phyloP scores from a whole-genome alignment of 352 stramenopile genomes.

The Phytopythium kandeliae region DNA sequence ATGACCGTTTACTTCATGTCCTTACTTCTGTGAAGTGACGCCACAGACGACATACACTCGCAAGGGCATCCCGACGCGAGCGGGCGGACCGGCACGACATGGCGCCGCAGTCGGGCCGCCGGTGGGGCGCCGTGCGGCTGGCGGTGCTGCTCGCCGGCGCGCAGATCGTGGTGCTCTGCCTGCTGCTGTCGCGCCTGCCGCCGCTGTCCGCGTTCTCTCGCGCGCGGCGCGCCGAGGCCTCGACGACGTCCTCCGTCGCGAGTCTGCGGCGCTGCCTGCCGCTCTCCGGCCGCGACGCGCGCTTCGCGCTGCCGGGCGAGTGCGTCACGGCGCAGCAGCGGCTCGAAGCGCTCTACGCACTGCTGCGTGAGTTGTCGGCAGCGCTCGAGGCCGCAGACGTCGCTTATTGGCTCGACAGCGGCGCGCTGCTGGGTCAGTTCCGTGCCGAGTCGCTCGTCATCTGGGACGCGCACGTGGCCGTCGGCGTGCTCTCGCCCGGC shows the following conservation, averaged over 20 bases:
- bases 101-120: background rate
- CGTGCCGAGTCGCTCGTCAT: slow-evolving; percentile 33
- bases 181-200: slow-evolving; percentile 29
- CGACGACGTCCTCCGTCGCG: slow-evolving; percentile 15
- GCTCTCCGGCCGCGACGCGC: slow-evolving; percentile 23
- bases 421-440: slow-evolving; percentile 47
- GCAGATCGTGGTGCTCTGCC: slow-evolving; percentile 30
- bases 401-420: slow-evolving; percentile 52
- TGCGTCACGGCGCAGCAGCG: slow-evolving; percentile 36
- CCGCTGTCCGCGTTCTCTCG: slow-evolving; percentile 2
- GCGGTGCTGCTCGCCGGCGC: slow-evolving; percentile 17
- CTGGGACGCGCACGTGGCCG: slow-evolving; percentile 44
- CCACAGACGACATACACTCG: too few species aligned
- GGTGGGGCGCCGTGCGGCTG: background rate
- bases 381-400: slow-evolving; percentile 28
- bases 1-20: too few species aligned
- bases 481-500: slow-evolving; percentile 27
- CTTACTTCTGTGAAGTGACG: too few species aligned
- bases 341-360: slow-evolving; percentile 22
- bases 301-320: slow-evolving; percentile 21
- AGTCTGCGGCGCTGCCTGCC: slow-evolving; percentile 28
- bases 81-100: too few species aligned
- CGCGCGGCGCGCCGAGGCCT: slow-evolving; percentile 9
- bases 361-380: slow-evolving; percentile 29
- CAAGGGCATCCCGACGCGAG: too few species aligned